Evolutionary conservation across 768 basidiomycete genomes (phyloP), one percentile per base, ranked within the genome.

Genomic region (Mycena galericulata): DNA sequence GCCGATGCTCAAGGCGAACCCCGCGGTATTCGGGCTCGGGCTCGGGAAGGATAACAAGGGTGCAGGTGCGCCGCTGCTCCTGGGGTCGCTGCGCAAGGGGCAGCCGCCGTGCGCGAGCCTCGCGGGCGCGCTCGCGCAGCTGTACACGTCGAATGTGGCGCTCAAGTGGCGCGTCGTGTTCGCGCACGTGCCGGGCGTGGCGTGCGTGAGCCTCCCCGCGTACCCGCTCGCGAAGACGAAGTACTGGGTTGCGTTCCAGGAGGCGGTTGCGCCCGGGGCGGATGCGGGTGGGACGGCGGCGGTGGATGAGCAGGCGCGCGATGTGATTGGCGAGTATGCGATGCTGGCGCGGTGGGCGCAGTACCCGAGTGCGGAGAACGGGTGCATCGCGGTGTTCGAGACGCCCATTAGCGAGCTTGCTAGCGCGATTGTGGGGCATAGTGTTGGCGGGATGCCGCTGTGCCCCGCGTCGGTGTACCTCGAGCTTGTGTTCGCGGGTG

Each of bases 381-480:
- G 72, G 18, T 74, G 74, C 24, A 73, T 79, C 3, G 85, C 87
- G 1, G 79, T 84, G 43, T 90, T 89, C 72, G 84, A 89, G 75
- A 88, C 86, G 0, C 85, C 89, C 0, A 82, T 89, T 22, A 60
- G 66, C 5, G 72, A 76, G 46, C 62, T 92, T 9, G 81, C 80
- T 17, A 65, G 72, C 17, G 83, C 81, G 63, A 88, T 92, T 10
- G 67, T 75, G 22, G 89, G 90, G 0, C 91, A 92, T 63, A 79
- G 74, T n/a, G 89, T 92, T 9, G 86, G 82, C 8, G 87, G 83
- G 5, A 62, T 82, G 36, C 81, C 88, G 0, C 80, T 91, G 5
- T 92, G 90, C 70, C 90, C 91, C 12, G 91, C 89, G 1, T 91
- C 90, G 0, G 84, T 91, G 1, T 91, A 91, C 69, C 74, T 89